These are phyloP conservation scores for Paratinospora sagittata DNA, from an alignment of 164 flowering plant species.

Conservation along the genomic window DNA sequence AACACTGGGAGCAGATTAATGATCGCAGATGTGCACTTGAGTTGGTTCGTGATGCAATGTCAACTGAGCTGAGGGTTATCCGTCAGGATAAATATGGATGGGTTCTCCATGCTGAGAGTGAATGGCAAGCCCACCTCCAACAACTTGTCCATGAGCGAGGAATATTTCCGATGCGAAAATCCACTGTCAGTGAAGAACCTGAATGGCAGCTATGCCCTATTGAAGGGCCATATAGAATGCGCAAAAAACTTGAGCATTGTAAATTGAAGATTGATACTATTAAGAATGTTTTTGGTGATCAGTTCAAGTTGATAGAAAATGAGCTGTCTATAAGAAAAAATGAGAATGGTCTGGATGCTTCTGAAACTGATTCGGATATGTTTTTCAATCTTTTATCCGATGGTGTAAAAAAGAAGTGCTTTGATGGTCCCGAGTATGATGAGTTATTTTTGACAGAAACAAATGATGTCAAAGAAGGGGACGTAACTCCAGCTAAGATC, in stretches of 20 bases:
- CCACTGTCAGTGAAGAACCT: constrained; percentile 43
- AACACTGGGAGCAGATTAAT: constrained; percentile 85
- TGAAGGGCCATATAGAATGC: constrained; percentile 99
- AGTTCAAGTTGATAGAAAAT: constrained; percentile 37
- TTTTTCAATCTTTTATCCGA: constrained; percentile 50
- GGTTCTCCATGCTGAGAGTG: constrained; percentile 99
- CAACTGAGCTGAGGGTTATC: constrained; percentile 89
- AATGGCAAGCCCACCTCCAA: constrained; percentile 93
- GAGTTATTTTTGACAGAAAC: constrained; percentile 49
- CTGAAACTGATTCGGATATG: constrained; percentile 53
- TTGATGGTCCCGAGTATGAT: constrained; percentile 42
- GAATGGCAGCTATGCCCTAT: constrained; percentile 99
- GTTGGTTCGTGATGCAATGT: constrained; percentile 81
- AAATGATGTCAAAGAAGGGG: constrained; percentile 45
- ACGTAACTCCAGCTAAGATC: constrained; percentile 39
- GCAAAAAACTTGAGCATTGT: constrained; percentile 91
- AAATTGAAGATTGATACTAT: constrained; percentile 64
- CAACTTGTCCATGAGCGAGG: constrained; percentile 97
- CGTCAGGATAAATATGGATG: constrained; percentile 99
- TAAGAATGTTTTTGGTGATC: constrained; percentile 53
- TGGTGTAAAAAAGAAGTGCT: constrained; percentile 32
- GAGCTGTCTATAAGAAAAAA: constrained; percentile 40
- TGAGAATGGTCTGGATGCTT: constrained; percentile 41
- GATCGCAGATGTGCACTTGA: constrained; percentile 93
- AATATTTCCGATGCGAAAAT: constrained; percentile 58